Conservation (phyloP, 2,329 filamentous ascomycete genomes). For the Chrysosphaeria jannelii region DNA sequence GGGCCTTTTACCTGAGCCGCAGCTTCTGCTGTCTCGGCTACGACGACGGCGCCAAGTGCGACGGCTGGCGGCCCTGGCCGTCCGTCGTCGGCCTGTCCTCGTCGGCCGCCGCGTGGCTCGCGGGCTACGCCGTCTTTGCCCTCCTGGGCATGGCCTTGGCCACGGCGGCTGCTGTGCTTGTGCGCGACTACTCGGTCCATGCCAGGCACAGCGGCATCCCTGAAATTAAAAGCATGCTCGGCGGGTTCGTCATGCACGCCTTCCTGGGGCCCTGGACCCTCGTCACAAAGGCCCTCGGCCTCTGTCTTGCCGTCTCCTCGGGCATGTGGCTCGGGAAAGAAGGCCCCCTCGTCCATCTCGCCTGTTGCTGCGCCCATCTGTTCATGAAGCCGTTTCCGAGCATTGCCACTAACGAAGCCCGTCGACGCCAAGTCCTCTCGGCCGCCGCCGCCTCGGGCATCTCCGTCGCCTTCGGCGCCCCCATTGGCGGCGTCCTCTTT, state of each 20-base stretch:
- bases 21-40: constrained; percentile 85
- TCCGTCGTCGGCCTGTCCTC: constrained; percentile 31
- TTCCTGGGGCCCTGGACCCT: constrained; percentile 78
- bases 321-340: constrained; percentile 95
- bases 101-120: constrained; percentile 38
- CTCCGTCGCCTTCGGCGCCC: constrained; percentile 77
- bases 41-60: constrained; percentile 51
- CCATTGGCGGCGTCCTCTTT: constrained; percentile 82
- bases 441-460: constrained; percentile 80
- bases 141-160: constrained; percentile 64
- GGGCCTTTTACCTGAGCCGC: constrained; percentile 71
- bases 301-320: constrained; percentile 73
- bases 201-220: constrained; percentile 90
- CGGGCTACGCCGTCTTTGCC: constrained; percentile 70
- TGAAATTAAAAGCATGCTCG: constrained; percentile 88
- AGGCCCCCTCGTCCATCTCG: constrained; percentile 80
- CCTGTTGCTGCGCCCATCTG: constrained; percentile 82
- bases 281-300: constrained; percentile 60
- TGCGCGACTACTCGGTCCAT: constrained; percentile 59
- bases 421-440: constrained; percentile 77
- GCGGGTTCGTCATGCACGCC: constrained; percentile 69
- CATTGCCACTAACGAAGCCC: constrained; percentile 58
- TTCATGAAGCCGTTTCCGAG: constrained; percentile 69
- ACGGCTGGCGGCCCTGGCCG: constrained; percentile 71
- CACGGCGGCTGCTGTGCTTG: constrained; percentile 43